Evolutionary conservation across 1,284 basidiomycete species (phyloP).

Genomic region (Irpex lacteus): DNA sequence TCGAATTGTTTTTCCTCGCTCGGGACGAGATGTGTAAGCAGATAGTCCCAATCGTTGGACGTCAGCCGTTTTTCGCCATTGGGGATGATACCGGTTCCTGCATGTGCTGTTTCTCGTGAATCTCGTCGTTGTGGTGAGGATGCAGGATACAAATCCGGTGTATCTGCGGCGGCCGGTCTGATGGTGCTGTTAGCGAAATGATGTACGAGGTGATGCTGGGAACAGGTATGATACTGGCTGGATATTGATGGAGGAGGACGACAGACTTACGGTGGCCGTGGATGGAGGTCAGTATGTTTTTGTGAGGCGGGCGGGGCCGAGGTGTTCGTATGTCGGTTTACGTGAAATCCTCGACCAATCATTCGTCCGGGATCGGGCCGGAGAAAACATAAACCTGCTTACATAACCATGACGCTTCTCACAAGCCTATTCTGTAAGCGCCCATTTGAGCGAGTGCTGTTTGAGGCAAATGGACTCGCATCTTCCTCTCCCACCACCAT

Average conservation of each 20-base stretch:
- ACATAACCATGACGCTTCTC: neutral
- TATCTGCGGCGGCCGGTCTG: neutral
- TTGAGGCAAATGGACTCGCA: neutral
- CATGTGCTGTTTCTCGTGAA: neutral
- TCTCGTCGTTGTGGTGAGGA: neutral
- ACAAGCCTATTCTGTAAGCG: neutral
- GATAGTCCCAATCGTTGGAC: too few relatives aligned
- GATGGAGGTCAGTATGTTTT: neutral
- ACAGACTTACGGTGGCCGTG: neutral
- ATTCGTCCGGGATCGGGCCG: neutral
- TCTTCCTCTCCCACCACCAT: slow-evolving; percentile 1
- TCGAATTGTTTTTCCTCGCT: too few relatives aligned
- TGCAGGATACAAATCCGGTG: neutral
- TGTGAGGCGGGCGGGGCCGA: neutral
- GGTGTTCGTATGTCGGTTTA: neutral
- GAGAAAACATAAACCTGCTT: neutral
- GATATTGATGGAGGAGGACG: neutral
- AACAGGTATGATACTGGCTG: neutral
- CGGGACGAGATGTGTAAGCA: too few relatives aligned
- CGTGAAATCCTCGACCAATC: too few relatives aligned
- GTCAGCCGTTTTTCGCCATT: too few relatives aligned
- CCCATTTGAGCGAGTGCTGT: neutral
- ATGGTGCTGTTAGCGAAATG: neutral
- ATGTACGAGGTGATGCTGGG: neutral
- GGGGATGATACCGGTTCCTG: neutral